A percentile compares a stretch with the other conserved stretches of the same genome.
phyloP scores from a whole-genome alignment of 2,329 filamentous ascomycete genomes.

The Zasmidium citrigriseum region DNA sequence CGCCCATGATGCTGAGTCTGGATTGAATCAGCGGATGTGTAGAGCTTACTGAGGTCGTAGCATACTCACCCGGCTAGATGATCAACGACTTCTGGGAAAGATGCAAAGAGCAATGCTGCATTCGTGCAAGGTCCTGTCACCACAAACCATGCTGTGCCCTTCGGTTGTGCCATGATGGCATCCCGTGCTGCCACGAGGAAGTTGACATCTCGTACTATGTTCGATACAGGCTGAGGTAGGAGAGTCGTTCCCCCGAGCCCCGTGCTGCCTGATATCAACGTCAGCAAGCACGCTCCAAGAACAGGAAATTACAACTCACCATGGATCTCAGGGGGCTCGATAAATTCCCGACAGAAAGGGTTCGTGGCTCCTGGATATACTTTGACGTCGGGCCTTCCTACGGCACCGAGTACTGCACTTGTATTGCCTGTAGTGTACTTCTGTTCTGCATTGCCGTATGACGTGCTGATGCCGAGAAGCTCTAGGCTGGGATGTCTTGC shows the following conservation, averaged over 20 bases:
- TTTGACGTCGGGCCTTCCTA: constrained; percentile 69
- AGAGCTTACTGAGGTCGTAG: neutral
- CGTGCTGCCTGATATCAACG: neutral
- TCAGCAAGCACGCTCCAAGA: neutral
- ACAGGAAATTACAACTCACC: constrained; percentile 50
- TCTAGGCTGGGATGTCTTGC: constrained; percentile 75
- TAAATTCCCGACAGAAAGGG: constrained; percentile 70
- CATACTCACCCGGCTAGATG: neutral
- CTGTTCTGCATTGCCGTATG: constrained; percentile 85
- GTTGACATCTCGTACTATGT: neutral
- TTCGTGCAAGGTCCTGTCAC: neutral
- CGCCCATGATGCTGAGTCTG: constrained; percentile 79
- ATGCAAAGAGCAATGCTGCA: neutral
- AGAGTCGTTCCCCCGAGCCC: neutral
- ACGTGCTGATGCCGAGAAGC: constrained; percentile 83
- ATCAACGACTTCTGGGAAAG: neutral
- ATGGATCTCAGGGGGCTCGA: constrained; percentile 81
- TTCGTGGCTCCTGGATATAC: constrained; percentile 72
- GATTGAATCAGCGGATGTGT: neutral
- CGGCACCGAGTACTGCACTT: constrained; percentile 75
- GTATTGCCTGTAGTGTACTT: constrained; percentile 83
- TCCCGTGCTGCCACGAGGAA: neutral
- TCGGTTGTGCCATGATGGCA: neutral
- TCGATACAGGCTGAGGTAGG: neutral
- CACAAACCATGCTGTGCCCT: neutral